Conservation (phyloP, 257 asterid genomes). For the Phtheirospermum japonicum region DNA sequence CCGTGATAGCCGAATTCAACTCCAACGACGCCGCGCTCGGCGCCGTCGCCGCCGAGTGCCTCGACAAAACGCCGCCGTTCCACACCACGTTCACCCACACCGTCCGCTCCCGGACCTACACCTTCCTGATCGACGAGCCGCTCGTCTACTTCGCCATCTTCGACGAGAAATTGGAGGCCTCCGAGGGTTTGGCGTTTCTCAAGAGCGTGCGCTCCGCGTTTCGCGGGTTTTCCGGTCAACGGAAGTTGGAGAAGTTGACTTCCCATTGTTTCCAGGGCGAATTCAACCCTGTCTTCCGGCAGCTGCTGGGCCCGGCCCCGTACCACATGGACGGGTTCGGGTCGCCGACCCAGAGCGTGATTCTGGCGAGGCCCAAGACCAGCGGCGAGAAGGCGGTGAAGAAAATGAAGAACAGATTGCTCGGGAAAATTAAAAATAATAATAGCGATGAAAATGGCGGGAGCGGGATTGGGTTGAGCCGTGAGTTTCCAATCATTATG, state of each 20-base stretch:
- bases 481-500: conserved; percentile 34
- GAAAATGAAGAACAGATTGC: conserved; percentile 47
- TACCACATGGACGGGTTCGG: conserved; percentile 36
- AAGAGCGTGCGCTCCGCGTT: conserved; percentile 56
- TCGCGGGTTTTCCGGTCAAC: conserved; percentile 31
- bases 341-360: conserved; percentile 35
- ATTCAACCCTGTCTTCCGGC: conserved; percentile 72
- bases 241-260: conserved; percentile 39
- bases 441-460: conserved; percentile 33
- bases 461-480: conserved; percentile 32
- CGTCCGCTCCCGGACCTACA: conserved; percentile 56
- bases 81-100: conserved; percentile 79
- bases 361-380: neutral
- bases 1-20: conserved; percentile 78
- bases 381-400: conserved; percentile 28
- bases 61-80: conserved; percentile 58
- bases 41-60: conserved; percentile 64
- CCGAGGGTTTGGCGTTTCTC: conserved; percentile 55
- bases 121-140: conserved; percentile 54
- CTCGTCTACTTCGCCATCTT: conserved; percentile 62
- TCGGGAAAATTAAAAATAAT: conserved; percentile 32
- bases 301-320: conserved; percentile 43
- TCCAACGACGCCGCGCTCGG: conserved; percentile 74
- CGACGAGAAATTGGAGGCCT: conserved; percentile 55
- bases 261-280: conserved; percentile 88